Base-by-base conservation (phyloP, 495 filamentous ascomycete species). In the Hyaloscypha variabilis region DNA sequence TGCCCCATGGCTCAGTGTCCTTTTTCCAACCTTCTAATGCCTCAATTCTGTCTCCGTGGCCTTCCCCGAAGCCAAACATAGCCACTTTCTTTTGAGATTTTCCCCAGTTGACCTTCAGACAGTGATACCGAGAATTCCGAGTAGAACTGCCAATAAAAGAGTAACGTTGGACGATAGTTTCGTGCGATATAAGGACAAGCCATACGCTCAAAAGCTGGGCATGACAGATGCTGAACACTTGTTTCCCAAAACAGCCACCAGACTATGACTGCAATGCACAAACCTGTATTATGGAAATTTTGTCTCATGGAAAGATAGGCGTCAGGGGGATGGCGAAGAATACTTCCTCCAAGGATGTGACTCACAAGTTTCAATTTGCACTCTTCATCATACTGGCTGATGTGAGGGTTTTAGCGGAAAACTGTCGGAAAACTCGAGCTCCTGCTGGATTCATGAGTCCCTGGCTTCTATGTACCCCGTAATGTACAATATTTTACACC, bases 401-500 rank as follows among this genome's bases (percentile, higher is more conserved):
- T 17, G 19, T 46, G 39, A 19, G 6, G 39, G 19, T 42, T 6
- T 2, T 4, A 19, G 39, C 14, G 13, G 17, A 46, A 10, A 46
- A 46, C 39, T 17, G 39, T 53, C 14, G 24, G 13, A 17, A 14
- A 26, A 19, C 29, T n/a, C 13, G 24, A 50, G 49, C 10, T 29
- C 8, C 46, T 42, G 31, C 42, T 46, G 39, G 17, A 13, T 34
- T n/a, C n/a, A n/a, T n/a, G n/a, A n/a, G n/a, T n/a, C n/a, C n/a
- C n/a, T n/a, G n/a, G 39, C 39, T 46, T 46, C 39, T 46, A 46
- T 46, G 39, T 46, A 46, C 2, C 39, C 39, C 13, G 51, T 71
- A 69, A 61, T 59, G 63, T 71, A 71, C 69, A 71, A 59, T 69
- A 66, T 64, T 64, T 57, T 67, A 69, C 63, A 67, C 34, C 59